These are phyloP conservation scores for Cucumis cinereus DNA, from an alignment of 306 rosid genomes.

Conservation along the genomic window DNA sequence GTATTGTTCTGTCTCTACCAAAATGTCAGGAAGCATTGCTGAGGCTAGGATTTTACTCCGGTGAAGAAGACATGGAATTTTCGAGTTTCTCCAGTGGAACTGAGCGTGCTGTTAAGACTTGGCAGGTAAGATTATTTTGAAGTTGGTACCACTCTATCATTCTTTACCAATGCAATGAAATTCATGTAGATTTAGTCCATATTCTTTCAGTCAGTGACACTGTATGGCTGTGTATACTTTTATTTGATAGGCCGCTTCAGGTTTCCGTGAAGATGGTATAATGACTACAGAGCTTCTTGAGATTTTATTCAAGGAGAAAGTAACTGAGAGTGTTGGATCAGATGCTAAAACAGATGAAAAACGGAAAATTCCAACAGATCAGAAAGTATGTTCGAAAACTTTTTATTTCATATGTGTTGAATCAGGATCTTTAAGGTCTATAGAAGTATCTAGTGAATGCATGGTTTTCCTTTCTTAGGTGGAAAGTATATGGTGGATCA, in stretches of 20 bases:
- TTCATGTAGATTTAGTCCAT: background rate
- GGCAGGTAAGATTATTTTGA: constrained; percentile 61
- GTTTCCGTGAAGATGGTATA: constrained; percentile 69
- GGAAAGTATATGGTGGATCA: background rate
- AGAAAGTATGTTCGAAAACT: constrained; percentile 29
- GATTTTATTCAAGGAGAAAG: constrained; percentile 27
- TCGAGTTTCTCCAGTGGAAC: constrained; percentile 79
- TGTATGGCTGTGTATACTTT: background rate
- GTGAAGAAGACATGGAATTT: constrained; percentile 86
- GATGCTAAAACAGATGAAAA: constrained; percentile 11
- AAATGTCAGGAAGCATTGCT: constrained; percentile 59
- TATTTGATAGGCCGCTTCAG: constrained; percentile 43
- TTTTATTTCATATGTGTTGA: background rate
- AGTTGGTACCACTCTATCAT: background rate
- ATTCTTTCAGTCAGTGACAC: background rate
- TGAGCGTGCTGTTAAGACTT: constrained; percentile 88
- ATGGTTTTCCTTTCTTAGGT: background rate
- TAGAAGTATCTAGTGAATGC: background rate
- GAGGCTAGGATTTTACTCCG: constrained; percentile 73
- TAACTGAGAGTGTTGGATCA: constrained; percentile 17
- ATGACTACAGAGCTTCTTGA: constrained; percentile 71
- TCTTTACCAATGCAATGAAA: background rate
- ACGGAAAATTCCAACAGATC: constrained; percentile 12
- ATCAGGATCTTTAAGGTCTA: background rate
- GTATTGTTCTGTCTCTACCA: background rate